Base-by-base conservation (phyloP, 441 rosid genomes). In the Erodium texanum region DNA sequence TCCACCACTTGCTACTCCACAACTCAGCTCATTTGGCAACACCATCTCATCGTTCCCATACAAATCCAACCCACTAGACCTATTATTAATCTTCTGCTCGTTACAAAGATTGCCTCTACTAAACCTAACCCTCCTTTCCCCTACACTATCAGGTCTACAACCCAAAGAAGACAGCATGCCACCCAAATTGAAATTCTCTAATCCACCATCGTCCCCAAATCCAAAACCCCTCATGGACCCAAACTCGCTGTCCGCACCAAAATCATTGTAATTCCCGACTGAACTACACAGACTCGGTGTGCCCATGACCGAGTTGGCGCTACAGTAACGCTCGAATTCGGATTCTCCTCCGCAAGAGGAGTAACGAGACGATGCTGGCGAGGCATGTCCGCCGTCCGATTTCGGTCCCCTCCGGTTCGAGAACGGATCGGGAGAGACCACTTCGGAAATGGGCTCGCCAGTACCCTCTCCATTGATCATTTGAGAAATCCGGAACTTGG, bases 261-360 rank as follows among this genome's bases (percentile, higher is more conserved):
- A 71, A 79, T 86, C 96, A 64, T 84, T 83, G 66, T 82, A 79
- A 4, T 81, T 76, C 67, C 86, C 90, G 6, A 80, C 68, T 3
- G 89, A 85, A 77, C 90, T 83, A 63, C 87, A 82, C 73, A 91
- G 10, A 64, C 90, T 85, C 0, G 96, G 95, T 1, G 97, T 90
- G 41, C 89, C 97, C 77, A 87, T 73, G 7, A 81, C 90, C 70
- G 96, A 93, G 81, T 85, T 87, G 5, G 95, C 96, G 68, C 95
- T 93, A 73, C 87, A 84, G 59, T 93, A 93, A 5, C 93, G 83
- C 65, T 89, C 96, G 45, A 84, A 81, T 70, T 89, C 97, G 15
- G 92, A 88, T 71, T 91, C 99, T 41, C 88, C 97, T 56, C 62
- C 62, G 19, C 92, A 88, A 0, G 96, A 87, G 22, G 99, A 88